These are phyloP conservation scores for Plasmodium vinckei DNA, from an alignment of 169 alveolate species.

Conservation along the genomic window DNA sequence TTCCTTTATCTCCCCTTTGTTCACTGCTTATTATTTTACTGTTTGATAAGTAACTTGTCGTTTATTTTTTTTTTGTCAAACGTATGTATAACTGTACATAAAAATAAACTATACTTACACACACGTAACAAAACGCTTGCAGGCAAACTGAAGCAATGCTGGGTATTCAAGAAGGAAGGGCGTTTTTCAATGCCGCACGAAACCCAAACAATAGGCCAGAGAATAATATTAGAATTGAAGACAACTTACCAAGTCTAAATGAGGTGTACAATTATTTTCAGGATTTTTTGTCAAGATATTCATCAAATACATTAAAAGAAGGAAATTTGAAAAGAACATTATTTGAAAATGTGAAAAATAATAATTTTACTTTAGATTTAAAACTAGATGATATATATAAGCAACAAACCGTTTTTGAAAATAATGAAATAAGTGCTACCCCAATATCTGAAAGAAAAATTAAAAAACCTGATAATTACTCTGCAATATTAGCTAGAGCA, in stretches of 20 bases:
- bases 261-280: slow-evolving; percentile 84
- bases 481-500: slow-evolving; percentile 84
- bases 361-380: slow-evolving; percentile 83
- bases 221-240: slow-evolving; percentile 74
- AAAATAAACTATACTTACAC: too few relatives aligned
- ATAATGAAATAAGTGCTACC: slow-evolving; percentile 77
- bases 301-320: slow-evolving; percentile 84
- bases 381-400: slow-evolving; percentile 85
- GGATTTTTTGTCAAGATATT: slow-evolving; percentile 81
- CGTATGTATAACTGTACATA: too few relatives aligned
- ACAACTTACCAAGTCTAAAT: slow-evolving; percentile 82
- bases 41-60: too few relatives aligned
- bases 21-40: too few relatives aligned
- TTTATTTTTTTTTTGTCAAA: too few relatives aligned
- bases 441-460: slow-evolving; percentile 75
- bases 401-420: slow-evolving; percentile 81
- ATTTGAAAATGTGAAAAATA: slow-evolving; percentile 84
- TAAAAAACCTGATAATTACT: slow-evolving; percentile 79
- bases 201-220: slow-evolving; percentile 75
- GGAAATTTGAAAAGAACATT: slow-evolving; percentile 83
- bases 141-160: slow-evolving; percentile 4
- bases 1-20: too few relatives aligned
- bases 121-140: too few relatives aligned
- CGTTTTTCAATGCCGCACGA: slow-evolving; percentile 78
- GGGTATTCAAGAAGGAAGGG: slow-evolving; percentile 85